These are phyloP conservation scores for Flaveria bidentis DNA, from an alignment of 129 eudicot genomes.

Conservation along the genomic window DNA sequence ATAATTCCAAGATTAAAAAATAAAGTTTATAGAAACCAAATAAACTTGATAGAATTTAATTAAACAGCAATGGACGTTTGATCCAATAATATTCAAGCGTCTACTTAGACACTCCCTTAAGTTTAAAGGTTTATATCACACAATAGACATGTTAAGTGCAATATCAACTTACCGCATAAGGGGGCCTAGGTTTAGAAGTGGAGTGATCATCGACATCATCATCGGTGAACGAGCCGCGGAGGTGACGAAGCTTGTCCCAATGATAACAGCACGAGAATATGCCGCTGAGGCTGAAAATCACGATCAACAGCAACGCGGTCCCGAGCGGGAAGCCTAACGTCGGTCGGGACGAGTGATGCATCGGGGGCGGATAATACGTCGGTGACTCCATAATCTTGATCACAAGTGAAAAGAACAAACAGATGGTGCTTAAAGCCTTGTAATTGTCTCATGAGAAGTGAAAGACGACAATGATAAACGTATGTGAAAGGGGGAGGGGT, in stretches of 20 bases:
- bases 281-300: conserved; percentile 78
- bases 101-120: no score
- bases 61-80: no score
- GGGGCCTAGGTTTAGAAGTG: conserved; percentile 50
- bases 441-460: conserved; percentile 53
- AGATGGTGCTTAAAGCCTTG: not conserved
- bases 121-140: no score
- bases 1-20: no score
- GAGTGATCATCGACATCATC: conserved; percentile 30
- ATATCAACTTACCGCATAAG: conserved; percentile 37
- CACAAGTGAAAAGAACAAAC: not conserved
- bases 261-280: conserved; percentile 82
- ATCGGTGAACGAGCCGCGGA: conserved; percentile 41
- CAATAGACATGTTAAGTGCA: no score
- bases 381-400: conserved; percentile 43
- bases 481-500: not conserved
- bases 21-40: no score
- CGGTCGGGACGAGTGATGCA: conserved; percentile 61
- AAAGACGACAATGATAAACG: conserved; percentile 18
- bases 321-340: conserved; percentile 81
- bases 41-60: no score
- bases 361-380: conserved; percentile 44
- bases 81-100: no score
- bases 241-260: conserved; percentile 74
- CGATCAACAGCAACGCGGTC: conserved; percentile 64